Base-by-base conservation (phyloP, 768 basidiomycete species). In the Nevesoporus exiguus region DNA sequence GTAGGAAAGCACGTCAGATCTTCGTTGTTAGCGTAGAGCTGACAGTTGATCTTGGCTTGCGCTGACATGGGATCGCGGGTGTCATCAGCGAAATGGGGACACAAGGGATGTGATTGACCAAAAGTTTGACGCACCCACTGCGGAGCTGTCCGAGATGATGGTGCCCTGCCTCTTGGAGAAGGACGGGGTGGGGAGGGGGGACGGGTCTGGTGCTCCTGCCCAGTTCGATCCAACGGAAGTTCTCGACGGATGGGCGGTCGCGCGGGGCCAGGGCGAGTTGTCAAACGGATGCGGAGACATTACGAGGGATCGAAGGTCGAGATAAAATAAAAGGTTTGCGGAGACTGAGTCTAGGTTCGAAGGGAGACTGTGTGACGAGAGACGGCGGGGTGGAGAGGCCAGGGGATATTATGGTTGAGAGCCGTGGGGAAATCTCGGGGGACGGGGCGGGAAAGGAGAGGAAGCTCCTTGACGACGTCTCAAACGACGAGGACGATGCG, bases 1-100 rank as follows among this genome's bases (percentile, higher is more conserved):
- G 74, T 75, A 10, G 93, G 93, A 66, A 78, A 93, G 68, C 93
- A 95, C 8, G 91, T 89, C 40, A 85, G 77, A 56, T 90, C 75
- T 45, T 81, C 70, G 73, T 94, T 94, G 57, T 83, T 83, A 22
- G 85, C 82, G 55, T 70, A 65, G 44, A 80, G 27, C 65, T 85
- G 62, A 63, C 88, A 90, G 52, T 75, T 45, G 7, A 33, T 40
- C 62, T 72, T 63, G 8, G 88, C 88, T 19, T 54, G 49, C 1
- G 45, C 69, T 77, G 45, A 43, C 17, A 24, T 43, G 33, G 45
- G 49, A 51, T 54, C 56, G 49, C 22, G 55, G 34, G 30, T 22
- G 44, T 30, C 17, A 13, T 7, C n/a, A n/a, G n/a, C n/a, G n/a
- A n/a, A n/a, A n/a, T n/a, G 48, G 50, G 3, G 45, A 25, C 49